Conservation (phyloP, 2,329 filamentous ascomycete species). For the Paecilomyces formosus region DNA sequence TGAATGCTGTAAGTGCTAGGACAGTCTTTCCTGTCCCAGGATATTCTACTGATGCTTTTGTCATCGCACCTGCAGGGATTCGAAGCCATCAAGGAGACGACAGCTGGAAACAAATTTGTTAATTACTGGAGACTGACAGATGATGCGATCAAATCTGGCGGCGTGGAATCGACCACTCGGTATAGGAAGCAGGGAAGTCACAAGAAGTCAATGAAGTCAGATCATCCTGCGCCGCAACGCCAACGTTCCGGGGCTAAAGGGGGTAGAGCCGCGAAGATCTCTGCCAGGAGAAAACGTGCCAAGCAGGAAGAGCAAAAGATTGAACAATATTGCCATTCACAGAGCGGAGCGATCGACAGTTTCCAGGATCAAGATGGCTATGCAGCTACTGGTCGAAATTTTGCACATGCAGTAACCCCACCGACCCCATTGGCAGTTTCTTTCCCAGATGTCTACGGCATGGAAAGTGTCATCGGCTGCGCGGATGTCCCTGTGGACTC, state of each 20-base stretch:
- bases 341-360: conserved; percentile 7
- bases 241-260: conserved; percentile 36
- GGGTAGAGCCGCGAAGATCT: conserved; percentile 30
- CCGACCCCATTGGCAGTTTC: conserved; percentile 10
- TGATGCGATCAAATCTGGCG: conserved; percentile 55
- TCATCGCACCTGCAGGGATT: conserved; percentile 22
- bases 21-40: neutral
- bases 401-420: neutral
- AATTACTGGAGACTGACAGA: conserved; percentile 73
- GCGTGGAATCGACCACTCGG: conserved; percentile 79
- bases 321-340: conserved; percentile 11
- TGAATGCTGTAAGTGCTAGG: conserved; percentile 73
- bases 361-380: conserved; percentile 9
- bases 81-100: conserved; percentile 46
- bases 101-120: conserved; percentile 46
- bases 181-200: conserved; percentile 51
- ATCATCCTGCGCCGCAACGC: conserved; percentile 31
- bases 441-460: conserved; percentile 12
- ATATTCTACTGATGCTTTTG: neutral
- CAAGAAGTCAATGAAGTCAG: conserved; percentile 31
- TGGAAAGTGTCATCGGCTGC: conserved; percentile 20
- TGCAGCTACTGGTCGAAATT: neutral
- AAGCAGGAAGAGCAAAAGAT: conserved; percentile 16
- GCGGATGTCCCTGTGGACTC: conserved; percentile 15
- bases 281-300: conserved; percentile 22